A percentile compares a stretch with the other conserved stretches of the same genome.
Evolutionary conservation across 2,329 filamentous ascomycete genomes (phyloP).

Genomic region (Orbilia blumenaviensis): DNA sequence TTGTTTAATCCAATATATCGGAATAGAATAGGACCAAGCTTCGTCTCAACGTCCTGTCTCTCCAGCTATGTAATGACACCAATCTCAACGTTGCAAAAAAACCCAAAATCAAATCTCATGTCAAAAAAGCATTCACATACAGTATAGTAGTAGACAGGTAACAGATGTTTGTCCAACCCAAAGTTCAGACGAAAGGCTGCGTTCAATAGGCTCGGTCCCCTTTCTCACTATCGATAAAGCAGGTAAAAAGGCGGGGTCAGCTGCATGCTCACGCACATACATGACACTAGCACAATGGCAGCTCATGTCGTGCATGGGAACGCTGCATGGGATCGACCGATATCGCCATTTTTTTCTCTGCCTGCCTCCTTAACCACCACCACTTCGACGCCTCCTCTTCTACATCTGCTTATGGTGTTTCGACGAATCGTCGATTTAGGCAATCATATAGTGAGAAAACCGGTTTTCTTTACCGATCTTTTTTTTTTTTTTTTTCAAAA

Average conservation of each 20-base stretch:
- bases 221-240: conserved; percentile 35
- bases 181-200: conserved; percentile 52
- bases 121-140: not conserved
- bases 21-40: no score
- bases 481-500: conserved; percentile 22
- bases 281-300: not conserved
- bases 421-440: conserved; percentile 7
- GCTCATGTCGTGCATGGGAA: conserved; percentile 43
- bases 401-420: no score
- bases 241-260: conserved; percentile 51
- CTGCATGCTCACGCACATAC: conserved; percentile 30
- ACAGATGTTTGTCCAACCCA: conserved; percentile 1
- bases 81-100: no score
- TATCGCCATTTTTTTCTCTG: not conserved
- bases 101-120: no score
- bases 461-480: not conserved
- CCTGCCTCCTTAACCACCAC: no score
- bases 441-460: not conserved
- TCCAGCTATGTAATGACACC: not conserved
- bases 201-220: conserved; percentile 42
- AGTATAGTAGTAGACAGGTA: not conserved
- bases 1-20: no score
- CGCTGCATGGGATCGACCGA: conserved; percentile 46
- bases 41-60: no score
- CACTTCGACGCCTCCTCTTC: not conserved